Evolutionary conservation across 305 asterid species (phyloP), one percentile per base, ranked within the genome.

Genomic region (Fraxinus nigra): DNA sequence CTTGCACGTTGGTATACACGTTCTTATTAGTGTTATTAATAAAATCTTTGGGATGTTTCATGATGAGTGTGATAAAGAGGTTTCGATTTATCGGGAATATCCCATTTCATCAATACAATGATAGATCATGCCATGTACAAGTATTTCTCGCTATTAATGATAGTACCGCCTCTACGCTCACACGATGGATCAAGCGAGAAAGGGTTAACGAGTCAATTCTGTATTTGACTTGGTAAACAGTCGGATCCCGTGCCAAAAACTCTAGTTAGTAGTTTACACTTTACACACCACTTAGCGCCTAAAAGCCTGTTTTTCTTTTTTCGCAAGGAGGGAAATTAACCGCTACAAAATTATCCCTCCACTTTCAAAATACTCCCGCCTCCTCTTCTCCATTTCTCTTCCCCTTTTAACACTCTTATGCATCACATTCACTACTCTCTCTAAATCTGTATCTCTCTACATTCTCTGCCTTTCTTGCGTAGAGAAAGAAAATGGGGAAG

Each of bases 401-500:
- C 43, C 67, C 85, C 82, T 75, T 35, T 74, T 43, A 20, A 5
- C 28, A 46, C 77, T 32, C 3, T 67, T 63, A 61, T 20, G 32
- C 33, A 20, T 22, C 33, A 18, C 14, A n/a, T n/a, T 24, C 34
- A 22, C n/a, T 10, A 63, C n/a, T 63, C 72, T 8, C 59, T 32
- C 81, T 70, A 69, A 13, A 56, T 67, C 74, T 70, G 35, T 72
- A 81, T 65, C 34, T 22, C 72, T 65, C 35, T 24, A 65, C 16
- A 65, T 77, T 75, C 84, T 59, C 73, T 69, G 74, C 18, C 32
- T 67, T 67, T 4, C 38, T 11, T 4, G 74, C 1, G 8, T 28
- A 26, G 35, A 26, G 22, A 13, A 10, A 76, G 63, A 76, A 61
- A 78, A 94, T 95, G 97, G 88, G 89, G 80, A 96, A 88, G 90